A percentile compares a stretch with the other conserved stretches of the same genome.
Evolutionary conservation across 129 eudicot species (phyloP).

Genomic region (Artemisia argyi): DNA sequence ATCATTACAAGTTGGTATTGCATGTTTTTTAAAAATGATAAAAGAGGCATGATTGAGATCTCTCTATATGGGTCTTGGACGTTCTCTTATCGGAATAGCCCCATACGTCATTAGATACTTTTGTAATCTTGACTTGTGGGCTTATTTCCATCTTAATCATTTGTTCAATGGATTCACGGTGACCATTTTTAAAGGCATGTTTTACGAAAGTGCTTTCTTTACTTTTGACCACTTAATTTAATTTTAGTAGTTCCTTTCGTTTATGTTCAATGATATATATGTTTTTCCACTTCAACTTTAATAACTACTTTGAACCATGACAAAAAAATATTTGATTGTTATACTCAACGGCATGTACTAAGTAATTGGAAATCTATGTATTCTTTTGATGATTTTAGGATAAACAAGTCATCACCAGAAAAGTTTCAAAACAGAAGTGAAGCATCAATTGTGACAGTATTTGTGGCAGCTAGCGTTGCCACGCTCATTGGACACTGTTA

Average conservation of each 20-base stretch:
- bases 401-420: constrained; percentile 92
- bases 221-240: no score
- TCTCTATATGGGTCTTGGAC: constrained; percentile 83
- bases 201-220: no score
- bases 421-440: constrained; percentile 77
- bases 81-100: constrained; percentile 89
- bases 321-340: background rate
- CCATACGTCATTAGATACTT: constrained; percentile 93
- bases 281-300: no score
- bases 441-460: constrained; percentile 66
- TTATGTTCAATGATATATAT: no score
- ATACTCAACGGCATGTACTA: background rate
- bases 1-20: background rate
- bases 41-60: constrained; percentile 86
- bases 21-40: constrained; percentile 78
- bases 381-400: constrained; percentile 46
- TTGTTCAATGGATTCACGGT: no score
- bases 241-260: no score
- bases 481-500: constrained; percentile 80
- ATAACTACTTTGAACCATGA: no score
- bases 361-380: background rate
- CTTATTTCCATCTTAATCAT: constrained; percentile 11
- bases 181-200: no score
- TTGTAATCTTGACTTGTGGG: constrained; percentile 95
- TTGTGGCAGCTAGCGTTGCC: constrained; percentile 81